phyloP scores from a whole-genome alignment of 1,284 basidiomycete species.

The Leccinum colubrinum region DNA sequence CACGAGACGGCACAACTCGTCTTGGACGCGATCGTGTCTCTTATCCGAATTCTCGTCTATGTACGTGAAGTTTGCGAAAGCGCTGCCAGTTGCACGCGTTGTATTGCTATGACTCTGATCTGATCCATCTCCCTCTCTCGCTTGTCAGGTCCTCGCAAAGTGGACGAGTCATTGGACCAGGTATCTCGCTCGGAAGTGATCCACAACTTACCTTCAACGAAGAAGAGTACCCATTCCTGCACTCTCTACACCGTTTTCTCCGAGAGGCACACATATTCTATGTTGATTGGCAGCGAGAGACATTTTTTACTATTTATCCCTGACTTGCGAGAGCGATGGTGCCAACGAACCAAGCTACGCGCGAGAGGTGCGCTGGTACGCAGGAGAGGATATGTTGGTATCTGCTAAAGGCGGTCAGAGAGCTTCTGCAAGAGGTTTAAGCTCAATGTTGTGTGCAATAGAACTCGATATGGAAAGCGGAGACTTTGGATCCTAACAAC shows the following conservation, averaged over 20 bases:
- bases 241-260: slow-evolving; percentile 49
- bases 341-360: slow-evolving; percentile 6
- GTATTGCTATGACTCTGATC: too few species aligned
- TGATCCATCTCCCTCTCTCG: too few species aligned
- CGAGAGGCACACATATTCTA: slow-evolving; percentile 42
- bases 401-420: slow-evolving; percentile 1
- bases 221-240: slow-evolving; percentile 66
- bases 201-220: slow-evolving; percentile 41
- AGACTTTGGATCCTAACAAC: neutral
- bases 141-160: neutral
- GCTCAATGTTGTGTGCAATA: too few species aligned
- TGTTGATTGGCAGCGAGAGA: slow-evolving; percentile 5
- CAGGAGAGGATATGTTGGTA: slow-evolving; percentile 18
- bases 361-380: neutral
- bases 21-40: too few species aligned
- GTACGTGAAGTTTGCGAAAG: too few species aligned
- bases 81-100: too few species aligned
- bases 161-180: slow-evolving; percentile 43
- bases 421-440: too few species aligned
- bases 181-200: slow-evolving; percentile 46
- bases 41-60: too few species aligned
- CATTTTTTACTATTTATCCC: slow-evolving; percentile 7
- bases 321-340: slow-evolving; percentile 23
- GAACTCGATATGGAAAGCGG: neutral
- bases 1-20: too few species aligned